Percentiles rank a stretch among this genome's conserved stretches.
These are phyloP conservation scores for Solanum stenotomum DNA, from an alignment of 257 asterid species.

Conservation along the genomic window DNA sequence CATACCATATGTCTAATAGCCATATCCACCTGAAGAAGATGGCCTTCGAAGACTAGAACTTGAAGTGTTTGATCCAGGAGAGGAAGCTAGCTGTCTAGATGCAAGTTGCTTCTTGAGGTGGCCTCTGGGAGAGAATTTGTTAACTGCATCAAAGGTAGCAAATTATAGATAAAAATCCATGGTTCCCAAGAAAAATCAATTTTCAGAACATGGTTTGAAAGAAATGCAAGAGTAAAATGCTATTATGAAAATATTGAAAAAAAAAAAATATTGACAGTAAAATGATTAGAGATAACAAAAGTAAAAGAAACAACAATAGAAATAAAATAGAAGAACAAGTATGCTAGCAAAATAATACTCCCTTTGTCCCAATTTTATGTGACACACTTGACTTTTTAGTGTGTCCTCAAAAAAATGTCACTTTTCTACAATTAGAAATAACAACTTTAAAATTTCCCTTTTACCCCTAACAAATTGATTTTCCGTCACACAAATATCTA, in stretches of 20 bases:
- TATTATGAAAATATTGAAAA: neutral
- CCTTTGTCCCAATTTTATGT: neutral
- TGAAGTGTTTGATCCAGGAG: slow-evolving; percentile 64
- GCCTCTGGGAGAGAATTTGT: slow-evolving; percentile 58
- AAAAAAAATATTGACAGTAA: neutral
- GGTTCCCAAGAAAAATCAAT: neutral
- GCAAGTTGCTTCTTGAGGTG: slow-evolving; percentile 51
- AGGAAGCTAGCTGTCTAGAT: slow-evolving; percentile 49
- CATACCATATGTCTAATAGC: slow-evolving; percentile 98
- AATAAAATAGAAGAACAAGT: neutral
- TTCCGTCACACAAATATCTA: neutral
- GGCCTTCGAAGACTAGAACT: slow-evolving; percentile 69
- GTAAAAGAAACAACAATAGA: neutral
- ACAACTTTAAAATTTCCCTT: neutral
- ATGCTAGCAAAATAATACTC: neutral
- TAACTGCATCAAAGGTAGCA: slow-evolving; percentile 40
- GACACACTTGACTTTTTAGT: neutral
- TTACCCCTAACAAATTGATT: neutral
- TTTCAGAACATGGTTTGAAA: neutral
- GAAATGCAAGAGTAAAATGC: neutral
- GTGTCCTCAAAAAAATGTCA: neutral
- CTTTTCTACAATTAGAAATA: no score
- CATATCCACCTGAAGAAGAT: slow-evolving; percentile 91
- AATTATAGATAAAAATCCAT: slow-evolving; percentile 11
- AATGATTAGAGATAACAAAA: neutral